Base-by-base conservation (phyloP, 805 yeast genomes). In the Saccharomycopsis fodiens region DNA sequence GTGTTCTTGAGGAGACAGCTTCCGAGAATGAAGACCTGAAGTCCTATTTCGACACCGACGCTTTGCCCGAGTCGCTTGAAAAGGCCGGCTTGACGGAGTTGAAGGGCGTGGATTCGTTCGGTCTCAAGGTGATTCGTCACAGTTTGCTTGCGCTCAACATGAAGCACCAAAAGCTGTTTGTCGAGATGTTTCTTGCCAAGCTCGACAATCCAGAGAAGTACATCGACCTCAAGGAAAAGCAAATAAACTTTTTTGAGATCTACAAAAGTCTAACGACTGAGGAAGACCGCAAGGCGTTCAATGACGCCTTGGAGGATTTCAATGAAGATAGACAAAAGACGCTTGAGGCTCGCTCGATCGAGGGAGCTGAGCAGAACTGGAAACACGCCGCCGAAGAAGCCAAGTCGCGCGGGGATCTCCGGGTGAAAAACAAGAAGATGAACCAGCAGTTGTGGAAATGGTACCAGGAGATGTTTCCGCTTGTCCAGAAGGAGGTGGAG, bases 281-380 rank as follows among this genome's bases (percentile, higher is more conserved):
- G 22, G 62, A 65, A 3, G 72, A 73, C 41, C 73, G 67, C 45
- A 66, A 63, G 3, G 63, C 67, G 39, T 91, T 89, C 59, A 84
- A 86, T 55, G 67, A 66, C 16, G 73, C 79, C 0, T 63, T 93
- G 40, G 89, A 87, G 52, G 62, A 69, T 1, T 76, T 82, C 54
- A 89, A 93, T 54, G 76, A 74, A 46, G 77, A 76, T 21, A 76
- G 98, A 59, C 96, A 93, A 61, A 67, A 75, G 39, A 73, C 73
- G 25, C 60, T 93, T 27, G 98, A 93, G 62, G 67, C 77, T 16
- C 73, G 83, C 48, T 91, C 95, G 2, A 69, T 85, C 1, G 89
- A 84, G 52, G 89, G 91, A 1, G 95, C 97, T 0, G 78, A 76
- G 52, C 86, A 82, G 56, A 82, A 85, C 60, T 91, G 98, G 98